Base-by-base conservation (phyloP, 371 early-diverging fungal genomes). In the Syncephalastrum contaminatum region DNA sequence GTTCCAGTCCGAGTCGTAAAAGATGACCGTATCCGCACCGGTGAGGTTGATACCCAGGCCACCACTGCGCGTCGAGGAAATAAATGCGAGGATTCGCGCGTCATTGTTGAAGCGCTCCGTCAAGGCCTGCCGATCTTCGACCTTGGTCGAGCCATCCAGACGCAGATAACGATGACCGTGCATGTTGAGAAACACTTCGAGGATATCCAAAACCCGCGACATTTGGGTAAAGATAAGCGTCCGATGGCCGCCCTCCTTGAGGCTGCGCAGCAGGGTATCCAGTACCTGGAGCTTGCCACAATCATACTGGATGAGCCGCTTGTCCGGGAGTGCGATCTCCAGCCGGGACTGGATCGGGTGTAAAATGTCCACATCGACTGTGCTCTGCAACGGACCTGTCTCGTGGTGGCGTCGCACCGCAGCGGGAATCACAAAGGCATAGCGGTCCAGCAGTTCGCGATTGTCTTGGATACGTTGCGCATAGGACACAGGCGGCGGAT, bases 151-250 rank as follows among this genome's bases (percentile, higher is more conserved):
- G 60, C 90, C 97, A 76, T 95, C 95, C 41, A 95, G 67, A 18
- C 95, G 92, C 65, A 88, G 74, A 63, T 95, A 97, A 14, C 89
- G 85, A 70, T 90, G 88, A 0, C 89, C 92, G 56, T 92, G 90
- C 57, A 89, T 88, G 46, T 89, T 87, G 56, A 97, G 72, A 81
- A 94, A 99, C 59, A 95, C 94, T 66, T 95, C 97, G 58, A 99
- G 80, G 25, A 99, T 90, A 67, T 97, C 94, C 78, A 99, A 81
- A 41, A 98, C 90, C 41, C 88, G 83, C 7, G 99, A 98, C 99
- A 99, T 99, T 72, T 99, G 99, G 51, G 97, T 97, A 62, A 98
- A 98, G 52, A 98, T 88, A 58, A 98, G 70, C 0, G 91, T 94
- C 39, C 95, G 88, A 62, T 94, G 95, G 3, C 93, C 83, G 46